Evolutionary conservation across 495 filamentous ascomycete genomes (phyloP).

Genomic region (Lophiostoma macrostomum): DNA sequence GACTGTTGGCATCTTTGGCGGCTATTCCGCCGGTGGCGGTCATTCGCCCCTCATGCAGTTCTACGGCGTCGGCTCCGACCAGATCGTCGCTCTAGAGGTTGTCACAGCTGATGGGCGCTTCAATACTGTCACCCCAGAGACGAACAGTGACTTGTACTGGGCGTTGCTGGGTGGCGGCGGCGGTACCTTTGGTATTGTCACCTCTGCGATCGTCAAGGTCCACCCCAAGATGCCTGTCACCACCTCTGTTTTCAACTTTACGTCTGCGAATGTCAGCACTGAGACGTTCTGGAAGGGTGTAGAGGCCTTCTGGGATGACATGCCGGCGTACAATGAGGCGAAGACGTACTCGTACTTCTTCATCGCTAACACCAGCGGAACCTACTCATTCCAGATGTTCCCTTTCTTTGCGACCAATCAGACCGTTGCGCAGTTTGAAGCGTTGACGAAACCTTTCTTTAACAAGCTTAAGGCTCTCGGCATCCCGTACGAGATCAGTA

Average conservation of each 20-base stretch:
- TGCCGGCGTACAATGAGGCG: slow-evolving; percentile 11
- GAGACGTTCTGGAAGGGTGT: slow-evolving; percentile 17
- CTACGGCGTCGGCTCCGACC: slow-evolving; percentile 23
- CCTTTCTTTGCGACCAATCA: slow-evolving; percentile 23
- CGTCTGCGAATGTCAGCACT: not conserved
- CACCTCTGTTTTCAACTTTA: slow-evolving; percentile 17
- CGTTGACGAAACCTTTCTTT: slow-evolving; percentile 17
- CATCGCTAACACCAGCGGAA: not conserved
- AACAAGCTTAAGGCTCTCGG: slow-evolving; percentile 10
- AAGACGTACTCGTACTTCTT: slow-evolving; percentile 26
- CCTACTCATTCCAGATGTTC: slow-evolving; percentile 10
- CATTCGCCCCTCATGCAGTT: slow-evolving; percentile 17
- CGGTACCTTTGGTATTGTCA: slow-evolving; percentile 28
- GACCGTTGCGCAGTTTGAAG: slow-evolving; percentile 19
- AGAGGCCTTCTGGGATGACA: slow-evolving; percentile 12
- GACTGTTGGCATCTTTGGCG: slow-evolving; percentile 30
- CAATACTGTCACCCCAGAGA: not conserved
- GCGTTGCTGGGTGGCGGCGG: slow-evolving; percentile 32
- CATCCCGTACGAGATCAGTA: slow-evolving; percentile 8
- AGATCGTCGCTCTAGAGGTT: slow-evolving; percentile 16
- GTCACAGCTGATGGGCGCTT: slow-evolving; percentile 22
- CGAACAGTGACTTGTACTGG: slow-evolving; percentile 31
- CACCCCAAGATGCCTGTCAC: slow-evolving; percentile 21
- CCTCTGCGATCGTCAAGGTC: slow-evolving; percentile 17
- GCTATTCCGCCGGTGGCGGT: slow-evolving; percentile 20